phyloP scores from a whole-genome alignment of 2,329 filamentous ascomycete species.

The Diaporthe helianthi region DNA sequence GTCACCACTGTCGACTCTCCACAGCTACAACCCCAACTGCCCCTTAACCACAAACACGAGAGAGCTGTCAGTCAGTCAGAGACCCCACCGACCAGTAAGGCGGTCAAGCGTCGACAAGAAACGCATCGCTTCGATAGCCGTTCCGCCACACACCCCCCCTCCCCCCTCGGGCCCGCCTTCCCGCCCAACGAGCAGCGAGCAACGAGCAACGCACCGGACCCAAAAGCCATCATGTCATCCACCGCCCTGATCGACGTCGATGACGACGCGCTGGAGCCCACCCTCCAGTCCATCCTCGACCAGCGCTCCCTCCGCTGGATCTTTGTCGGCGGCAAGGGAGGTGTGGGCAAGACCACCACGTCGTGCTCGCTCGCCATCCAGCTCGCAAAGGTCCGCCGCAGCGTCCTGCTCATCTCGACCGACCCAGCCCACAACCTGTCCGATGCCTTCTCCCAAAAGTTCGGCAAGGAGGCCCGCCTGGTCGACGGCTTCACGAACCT shows the following conservation, averaged over 20 bases:
- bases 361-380: constrained; percentile 98
- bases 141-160: neutral
- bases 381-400: constrained; percentile 92
- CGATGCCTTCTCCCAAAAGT: constrained; percentile 98
- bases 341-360: constrained; percentile 99
- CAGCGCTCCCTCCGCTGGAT: constrained; percentile 97
- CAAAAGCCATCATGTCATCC: constrained; percentile 44
- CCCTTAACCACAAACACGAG: neutral
- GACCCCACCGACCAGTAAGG: neutral
- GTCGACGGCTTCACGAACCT: constrained; percentile 92
- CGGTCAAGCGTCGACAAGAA: constrained; percentile 9
- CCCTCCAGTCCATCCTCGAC: constrained; percentile 92
- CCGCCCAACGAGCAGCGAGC: no score
- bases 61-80: neutral
- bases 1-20: neutral
- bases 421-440: constrained; percentile 98
- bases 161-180: no score
- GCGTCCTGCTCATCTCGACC: constrained; percentile 95
- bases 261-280: constrained; percentile 86
- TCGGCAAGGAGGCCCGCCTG: constrained; percentile 95
- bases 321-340: constrained; percentile 97
- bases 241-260: constrained; percentile 59
- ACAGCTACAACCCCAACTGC: neutral
- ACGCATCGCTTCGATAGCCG: constrained; percentile 2
- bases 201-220: constrained; percentile 1